Base-by-base conservation (phyloP, 441 rosid species). In the Gossypium schwendimanii region DNA sequence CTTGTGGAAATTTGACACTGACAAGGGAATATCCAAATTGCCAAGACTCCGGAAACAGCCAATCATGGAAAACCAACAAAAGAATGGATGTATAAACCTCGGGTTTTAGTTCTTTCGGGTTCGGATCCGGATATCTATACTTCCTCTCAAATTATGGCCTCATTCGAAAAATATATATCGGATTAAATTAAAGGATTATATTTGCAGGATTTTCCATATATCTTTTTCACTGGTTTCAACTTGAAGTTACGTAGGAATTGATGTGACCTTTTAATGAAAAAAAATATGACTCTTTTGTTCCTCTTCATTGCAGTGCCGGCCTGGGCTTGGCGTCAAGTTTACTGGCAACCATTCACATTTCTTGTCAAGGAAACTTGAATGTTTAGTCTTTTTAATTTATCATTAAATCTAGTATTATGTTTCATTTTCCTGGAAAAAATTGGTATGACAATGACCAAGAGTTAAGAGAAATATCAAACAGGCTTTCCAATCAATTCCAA, bases 1-100 rank as follows among this genome's bases (percentile, higher is more conserved):
- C 24, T 0, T 50, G 26, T 15, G 12, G 45, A 67, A 50, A 28
- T 21, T 1, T 23, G 39, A 45, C 70, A 66, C 41, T 45, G 36
- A 44, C 1, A 6, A 12, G 54, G 72, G 59, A 67, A 67, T 67
- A 67, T 67, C 18, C 71, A 26, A 67, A 23, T 53, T 53, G 31
- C 17, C 31, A 10, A 33, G 26, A 41, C 45, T 23, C 62, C 4
- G 72, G 18, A 31, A 53, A 15, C 47, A 53, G 18, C 53, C 53
- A 24, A 55, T 18, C 47, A 57, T 53, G 53, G 39, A 70, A 33
- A 21, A 4, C 18, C 72, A 58, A 18, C 60, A 9, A 55, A 54
- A 9, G 12, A 41, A 41, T 41, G 45, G 45, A 41, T 41, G 45
- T 41, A 41, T 41, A 41, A 41, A 41, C 8, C 12, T 41, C 45